Percentiles rank a stretch among this genome's conserved stretches.
Conservation (phyloP, 1,284 basidiomycete species). For the Kwoniella shivajii region DNA sequence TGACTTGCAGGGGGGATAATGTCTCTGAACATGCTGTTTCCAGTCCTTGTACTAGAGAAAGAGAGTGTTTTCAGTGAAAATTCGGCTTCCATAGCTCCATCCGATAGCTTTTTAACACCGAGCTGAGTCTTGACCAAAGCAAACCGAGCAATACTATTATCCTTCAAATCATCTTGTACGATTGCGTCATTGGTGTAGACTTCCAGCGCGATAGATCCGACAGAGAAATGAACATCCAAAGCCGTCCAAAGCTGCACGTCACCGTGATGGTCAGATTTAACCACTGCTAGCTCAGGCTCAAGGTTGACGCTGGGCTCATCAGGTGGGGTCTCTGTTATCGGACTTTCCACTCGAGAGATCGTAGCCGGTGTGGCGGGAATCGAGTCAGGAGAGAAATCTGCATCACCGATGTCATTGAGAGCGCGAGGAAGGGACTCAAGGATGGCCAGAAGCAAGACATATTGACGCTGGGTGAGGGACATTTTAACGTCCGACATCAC, state of each 20-base stretch:
- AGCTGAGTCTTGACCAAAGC: constrained; percentile 78
- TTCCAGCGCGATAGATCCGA: constrained; percentile 81
- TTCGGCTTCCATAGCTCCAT: constrained; percentile 83
- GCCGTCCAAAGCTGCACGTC: constrained; percentile 61
- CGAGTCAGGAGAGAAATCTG: constrained; percentile 36
- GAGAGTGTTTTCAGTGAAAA: constrained; percentile 86
- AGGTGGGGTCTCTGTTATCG: constrained; percentile 16
- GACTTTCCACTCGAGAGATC: constrained; percentile 19
- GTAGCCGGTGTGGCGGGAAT: constrained; percentile 25
- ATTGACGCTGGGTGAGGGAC: constrained; percentile 88
- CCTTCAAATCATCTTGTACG: constrained; percentile 65
- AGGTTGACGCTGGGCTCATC: constrained; percentile 51
- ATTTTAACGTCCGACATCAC: constrained; percentile 89
- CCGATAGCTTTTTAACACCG: constrained; percentile 79
- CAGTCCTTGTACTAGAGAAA: constrained; percentile 82
- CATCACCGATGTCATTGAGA: constrained; percentile 53
- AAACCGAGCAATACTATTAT: constrained; percentile 83
- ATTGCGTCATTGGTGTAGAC: constrained; percentile 77
- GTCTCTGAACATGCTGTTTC: constrained; percentile 85
- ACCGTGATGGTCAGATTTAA: constrained; percentile 12
- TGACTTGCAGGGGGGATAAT: constrained; percentile 91
- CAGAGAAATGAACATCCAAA: constrained; percentile 74
- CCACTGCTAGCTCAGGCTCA: constrained; percentile 57
- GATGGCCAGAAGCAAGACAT: constrained; percentile 72
- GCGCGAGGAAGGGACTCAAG: constrained; percentile 75